Conservation (phyloP, 2,329 filamentous ascomycete genomes). For the Penicillium sp. region DNA sequence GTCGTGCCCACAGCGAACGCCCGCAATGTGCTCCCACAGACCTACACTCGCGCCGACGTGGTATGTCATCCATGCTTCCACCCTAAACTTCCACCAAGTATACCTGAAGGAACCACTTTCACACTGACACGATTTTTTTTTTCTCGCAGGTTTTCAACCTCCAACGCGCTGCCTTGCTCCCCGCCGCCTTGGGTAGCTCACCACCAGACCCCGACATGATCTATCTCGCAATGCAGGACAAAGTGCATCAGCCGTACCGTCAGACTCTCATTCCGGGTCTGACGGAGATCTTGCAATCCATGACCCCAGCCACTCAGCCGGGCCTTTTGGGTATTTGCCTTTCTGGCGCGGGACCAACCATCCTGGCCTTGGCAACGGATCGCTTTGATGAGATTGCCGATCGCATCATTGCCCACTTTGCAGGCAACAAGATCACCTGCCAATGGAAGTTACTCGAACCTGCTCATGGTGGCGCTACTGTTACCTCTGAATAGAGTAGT, state of each 20-base stretch:
- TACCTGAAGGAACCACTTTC: neutral
- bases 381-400: slow-evolving; percentile 84
- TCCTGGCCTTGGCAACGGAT: slow-evolving; percentile 81
- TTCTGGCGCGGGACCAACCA: slow-evolving; percentile 90
- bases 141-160: slow-evolving; percentile 71
- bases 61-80: slow-evolving; percentile 46
- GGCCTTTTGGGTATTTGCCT: slow-evolving; percentile 91
- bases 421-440: slow-evolving; percentile 61
- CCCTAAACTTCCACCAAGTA: neutral
- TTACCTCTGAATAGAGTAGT: slow-evolving; percentile 19
- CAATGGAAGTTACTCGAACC: slow-evolving; percentile 84
- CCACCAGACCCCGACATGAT: slow-evolving; percentile 91
- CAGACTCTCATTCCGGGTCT: slow-evolving; percentile 86
- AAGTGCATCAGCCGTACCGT: slow-evolving; percentile 93
- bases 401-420: slow-evolving; percentile 69
- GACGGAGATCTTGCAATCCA: slow-evolving; percentile 81
- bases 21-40: slow-evolving; percentile 72
- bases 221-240: slow-evolving; percentile 97
- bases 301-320: slow-evolving; percentile 79
- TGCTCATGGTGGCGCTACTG: slow-evolving; percentile 57
- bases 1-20: slow-evolving; percentile 92
- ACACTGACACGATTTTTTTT: too few species aligned
- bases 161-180: slow-evolving; percentile 84
- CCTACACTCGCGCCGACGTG: slow-evolving; percentile 75
- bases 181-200: slow-evolving; percentile 79